phyloP scores from a whole-genome alignment of 202 grass and related monocot genomes.

The Carex sylvatica region DNA sequence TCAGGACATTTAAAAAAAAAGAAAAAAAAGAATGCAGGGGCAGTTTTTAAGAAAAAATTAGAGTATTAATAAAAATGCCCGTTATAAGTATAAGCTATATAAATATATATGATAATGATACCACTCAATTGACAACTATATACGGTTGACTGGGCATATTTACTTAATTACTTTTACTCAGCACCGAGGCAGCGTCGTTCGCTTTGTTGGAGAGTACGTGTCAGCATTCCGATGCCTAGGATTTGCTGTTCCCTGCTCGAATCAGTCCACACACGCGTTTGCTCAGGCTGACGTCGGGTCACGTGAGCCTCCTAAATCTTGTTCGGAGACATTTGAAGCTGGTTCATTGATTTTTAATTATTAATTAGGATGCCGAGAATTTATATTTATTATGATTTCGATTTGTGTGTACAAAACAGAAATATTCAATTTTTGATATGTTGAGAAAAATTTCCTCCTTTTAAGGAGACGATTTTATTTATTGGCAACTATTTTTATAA shows the following conservation, averaged over 20 bases:
- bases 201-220: slow-evolving; percentile 33
- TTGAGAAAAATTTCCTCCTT: background rate
- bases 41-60: no score
- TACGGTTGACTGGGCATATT: no score
- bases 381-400: no score
- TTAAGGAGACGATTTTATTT: background rate
- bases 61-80: no score
- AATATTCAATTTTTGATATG: background rate
- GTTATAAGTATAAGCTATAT: no score
- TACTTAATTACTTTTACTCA: slow-evolving; percentile 10
- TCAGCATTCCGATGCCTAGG: background rate
- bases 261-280: background rate
- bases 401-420: no score
- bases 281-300: background rate
- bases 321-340: background rate
- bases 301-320: slow-evolving; percentile 15
- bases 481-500: background rate
- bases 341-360: background rate
- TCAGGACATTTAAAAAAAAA: no score
- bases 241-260: slow-evolving; percentile 11
- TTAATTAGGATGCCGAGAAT: no score
- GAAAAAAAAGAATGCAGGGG: no score
- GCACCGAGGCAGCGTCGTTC: slow-evolving; percentile 17
- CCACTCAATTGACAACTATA: no score
- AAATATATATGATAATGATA: no score